Base-by-base conservation (phyloP, 2,329 filamentous ascomycete genomes). In the Fusarium nisikadoi region DNA sequence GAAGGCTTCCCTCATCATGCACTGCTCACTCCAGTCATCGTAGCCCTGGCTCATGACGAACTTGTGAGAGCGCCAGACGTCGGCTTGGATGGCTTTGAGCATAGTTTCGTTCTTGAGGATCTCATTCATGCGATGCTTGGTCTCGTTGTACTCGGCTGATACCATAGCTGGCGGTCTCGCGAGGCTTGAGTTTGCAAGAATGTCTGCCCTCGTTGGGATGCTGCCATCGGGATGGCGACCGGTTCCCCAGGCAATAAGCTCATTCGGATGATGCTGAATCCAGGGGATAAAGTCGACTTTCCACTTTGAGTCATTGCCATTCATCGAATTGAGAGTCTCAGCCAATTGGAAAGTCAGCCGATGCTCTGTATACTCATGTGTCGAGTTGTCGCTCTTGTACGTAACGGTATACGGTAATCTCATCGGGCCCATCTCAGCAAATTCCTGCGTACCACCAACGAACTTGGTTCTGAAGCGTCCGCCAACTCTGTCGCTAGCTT, bases 381-480 rank as follows among this genome's bases (percentile, higher is more conserved):
- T 90, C 73, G 87, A 83, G 69, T 90, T 89, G n/a, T 83, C 84
- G 25, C 83, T 82, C 6, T 85, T 84, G 33, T 85, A 84, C 5
- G 84, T 77, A 69, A 88, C 85, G 5, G 83, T 84, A 20, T 87
- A 83, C 0, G 90, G 90, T 71, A 92, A 89, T 5, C 90, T 83
- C 89, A 92, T 92, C 0, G 89, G 88, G 0, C 90, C 90, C 88
- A 86, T 86, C 76, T 92, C 90, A 1, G 57, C 54, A 36, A 58
- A 71, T 16, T 68, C 57, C 6, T 59, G 46, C 2, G 58, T 68
- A 67, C 86, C 87, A 6, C 86, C 85, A 4, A 92, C 84, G 60
- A 92, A 92, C 60, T 85, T 85, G 4, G 90, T 92, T 62, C 88
- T 88, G 0, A 92, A 86, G 25, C 91, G 86, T 7, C 90, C 90